Evolutionary conservation across 2,329 filamentous ascomycete species (phyloP), one percentile per base, ranked within the genome.

Genomic region (Acrocalymma vagum): DNA sequence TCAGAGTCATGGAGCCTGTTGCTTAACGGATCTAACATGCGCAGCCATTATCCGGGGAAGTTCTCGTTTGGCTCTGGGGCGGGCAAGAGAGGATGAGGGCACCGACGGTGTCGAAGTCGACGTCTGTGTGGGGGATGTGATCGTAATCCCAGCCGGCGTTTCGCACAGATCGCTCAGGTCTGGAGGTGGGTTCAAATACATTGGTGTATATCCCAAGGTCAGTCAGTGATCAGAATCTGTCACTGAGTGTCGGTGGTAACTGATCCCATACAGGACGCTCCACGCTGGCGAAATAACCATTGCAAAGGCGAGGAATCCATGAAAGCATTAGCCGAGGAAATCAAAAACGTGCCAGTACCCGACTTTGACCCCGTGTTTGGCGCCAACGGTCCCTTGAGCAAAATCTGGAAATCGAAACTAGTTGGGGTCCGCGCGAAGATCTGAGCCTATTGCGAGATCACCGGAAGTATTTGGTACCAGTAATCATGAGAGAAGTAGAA

Each of bases 161-260:
- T 60, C 65, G 20, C 67, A 71, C 41, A 63, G 63, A 33, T 60
- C 46, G 30, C 37, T 60, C 8, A 39, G 61, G n/a, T 65, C 58
- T 24, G 56, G 49, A 21, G 35, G 37, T 5, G 66, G 58, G 33
- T 70, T 66, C 42, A 57, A 56, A 42, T 70, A 69, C 32, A 59
- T 70, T 35, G 65, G 66, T 3, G 52, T 69, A 7, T 71, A 69
- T 52, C 67, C 65, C 9, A 52, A 63, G 52, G 67, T 69, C n/a
- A 22, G 35, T 34, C 24, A n/a, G 11, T 13, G 8, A 3, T 26
- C 11, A 15, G 14, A 27, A 8, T n/a, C 5, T 27, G 6, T 17
- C 15, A n/a, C 14, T n/a, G 20, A 14, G 5, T 22, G n/a, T n/a
- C n/a, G n/a, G n/a, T n/a, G n/a, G n/a, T n/a, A 16, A 16, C 14